Conservation (phyloP, 2,329 filamentous ascomycete genomes). For the Aureobasidium vineae region DNA sequence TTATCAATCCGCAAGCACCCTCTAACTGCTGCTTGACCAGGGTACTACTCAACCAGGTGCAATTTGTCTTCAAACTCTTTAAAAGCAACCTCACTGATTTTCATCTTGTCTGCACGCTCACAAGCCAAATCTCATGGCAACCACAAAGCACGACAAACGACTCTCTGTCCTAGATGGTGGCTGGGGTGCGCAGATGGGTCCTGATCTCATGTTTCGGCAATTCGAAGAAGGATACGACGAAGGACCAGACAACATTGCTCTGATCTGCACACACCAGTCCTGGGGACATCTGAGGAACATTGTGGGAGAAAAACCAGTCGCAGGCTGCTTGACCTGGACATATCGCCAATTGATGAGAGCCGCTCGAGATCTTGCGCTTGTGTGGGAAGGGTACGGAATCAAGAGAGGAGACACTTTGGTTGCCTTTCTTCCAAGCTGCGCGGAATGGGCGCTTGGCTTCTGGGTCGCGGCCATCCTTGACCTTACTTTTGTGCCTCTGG, state of each 20-base stretch:
- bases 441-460: slow-evolving; percentile 4
- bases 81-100: not conserved
- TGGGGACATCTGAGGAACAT: not conserved
- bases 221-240: slow-evolving; percentile 1
- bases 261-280: slow-evolving; percentile 14
- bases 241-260: slow-evolving; percentile 7
- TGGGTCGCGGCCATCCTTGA: slow-evolving; percentile 2
- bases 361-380: not conserved
- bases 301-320: not conserved
- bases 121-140: not conserved
- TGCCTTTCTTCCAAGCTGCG: slow-evolving; percentile 4
- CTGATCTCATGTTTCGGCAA: not conserved
- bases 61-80: not conserved
- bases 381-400: not conserved
- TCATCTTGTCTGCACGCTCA: not conserved
- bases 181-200: not conserved
- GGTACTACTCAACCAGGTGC: not conserved
- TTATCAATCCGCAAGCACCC: not conserved
- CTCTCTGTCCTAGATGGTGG: not conserved
- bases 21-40: not conserved
- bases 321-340: slow-evolving; percentile 10
- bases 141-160: not conserved
- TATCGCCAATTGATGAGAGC: slow-evolving; percentile 16
- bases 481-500: slow-evolving; percentile 1
- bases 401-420: not conserved